Evolutionary conservation across 1,139 yeast genomes (phyloP).

Genomic region (Hemisphaericaspora xylofermentans): DNA sequence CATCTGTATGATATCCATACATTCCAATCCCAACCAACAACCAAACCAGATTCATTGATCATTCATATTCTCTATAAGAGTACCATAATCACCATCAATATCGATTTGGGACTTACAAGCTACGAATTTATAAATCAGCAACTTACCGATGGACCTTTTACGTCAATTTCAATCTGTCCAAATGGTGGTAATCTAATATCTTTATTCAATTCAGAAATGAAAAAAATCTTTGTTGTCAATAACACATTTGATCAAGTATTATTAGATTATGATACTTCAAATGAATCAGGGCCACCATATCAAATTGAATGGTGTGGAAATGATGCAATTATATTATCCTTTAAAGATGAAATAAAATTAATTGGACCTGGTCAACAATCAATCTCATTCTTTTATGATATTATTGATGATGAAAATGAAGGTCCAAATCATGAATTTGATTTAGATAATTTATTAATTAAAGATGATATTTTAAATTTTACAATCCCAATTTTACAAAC

Average conservation of each 20-base stretch:
- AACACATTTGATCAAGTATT: conserved; percentile 50
- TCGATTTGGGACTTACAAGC: conserved; percentile 24
- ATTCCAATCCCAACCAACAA: conserved; percentile 10
- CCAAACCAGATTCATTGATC: conserved; percentile 15
- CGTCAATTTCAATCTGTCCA: conserved; percentile 54
- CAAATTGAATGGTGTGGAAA: conserved; percentile 82
- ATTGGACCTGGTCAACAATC: conserved; percentile 73
- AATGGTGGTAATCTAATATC: conserved; percentile 63
- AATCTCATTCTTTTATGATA: conserved; percentile 46
- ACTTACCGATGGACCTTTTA: conserved; percentile 60
- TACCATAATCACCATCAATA: conserved; percentile 29
- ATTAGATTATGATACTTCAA: conserved; percentile 48
- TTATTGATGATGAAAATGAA: conserved; percentile 31
- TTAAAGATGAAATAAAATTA: conserved; percentile 63
- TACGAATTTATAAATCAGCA: conserved; percentile 34
- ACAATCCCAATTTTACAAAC: conserved; percentile 43
- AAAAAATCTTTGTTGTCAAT: conserved; percentile 54
- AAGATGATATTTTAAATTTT: conserved; percentile 26
- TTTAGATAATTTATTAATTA: conserved; percentile 19
- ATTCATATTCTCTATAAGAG: conserved; percentile 28
- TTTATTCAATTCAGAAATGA: conserved; percentile 43
- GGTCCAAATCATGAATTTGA: conserved; percentile 21
- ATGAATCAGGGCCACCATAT: conserved; percentile 34
- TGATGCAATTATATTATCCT: conserved; percentile 68
- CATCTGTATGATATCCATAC: conserved; percentile 18